Conservation (phyloP, 148 eudicot species). For the Silene uniflora region DNA sequence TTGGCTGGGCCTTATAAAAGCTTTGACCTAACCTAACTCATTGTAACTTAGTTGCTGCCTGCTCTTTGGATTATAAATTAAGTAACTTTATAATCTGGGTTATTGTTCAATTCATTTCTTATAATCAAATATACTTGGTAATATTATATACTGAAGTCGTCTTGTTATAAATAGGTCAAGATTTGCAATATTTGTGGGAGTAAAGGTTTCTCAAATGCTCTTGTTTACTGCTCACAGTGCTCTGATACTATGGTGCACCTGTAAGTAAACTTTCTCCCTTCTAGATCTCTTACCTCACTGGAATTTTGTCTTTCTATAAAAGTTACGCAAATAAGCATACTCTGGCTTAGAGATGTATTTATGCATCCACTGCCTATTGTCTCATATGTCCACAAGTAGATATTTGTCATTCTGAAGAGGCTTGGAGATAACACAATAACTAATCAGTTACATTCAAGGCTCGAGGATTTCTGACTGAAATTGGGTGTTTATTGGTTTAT, state of each 20-base stretch:
- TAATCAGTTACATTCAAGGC: not conserved
- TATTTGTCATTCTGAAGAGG: not conserved
- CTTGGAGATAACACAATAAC: not conserved
- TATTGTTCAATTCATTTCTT: not conserved
- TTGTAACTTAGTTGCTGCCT: not conserved
- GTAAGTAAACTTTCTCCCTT: slow-evolving; percentile 13
- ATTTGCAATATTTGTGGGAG: slow-evolving; percentile 18
- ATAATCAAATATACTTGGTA: not conserved
- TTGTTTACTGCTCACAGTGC: slow-evolving; percentile 18
- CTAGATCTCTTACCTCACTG: not conserved
- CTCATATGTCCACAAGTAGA: not conserved
- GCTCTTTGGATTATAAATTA: not conserved
- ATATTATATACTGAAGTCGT: not conserved
- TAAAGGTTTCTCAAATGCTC: slow-evolving; percentile 15
- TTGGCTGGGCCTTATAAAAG: not conserved
- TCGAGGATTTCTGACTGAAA: not conserved
- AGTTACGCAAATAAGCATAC: not conserved
- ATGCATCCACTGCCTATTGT: not conserved
- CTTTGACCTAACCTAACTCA: not conserved
- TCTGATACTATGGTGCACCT: slow-evolving; percentile 16
- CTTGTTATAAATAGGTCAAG: slow-evolving; percentile 8
- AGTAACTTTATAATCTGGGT: not conserved
- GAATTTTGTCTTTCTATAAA: not conserved
- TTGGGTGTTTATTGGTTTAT: not conserved
- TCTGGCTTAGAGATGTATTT: not conserved